Conservation (phyloP, 495 filamentous ascomycete species). For the Cladorrhinum samala region DNA sequence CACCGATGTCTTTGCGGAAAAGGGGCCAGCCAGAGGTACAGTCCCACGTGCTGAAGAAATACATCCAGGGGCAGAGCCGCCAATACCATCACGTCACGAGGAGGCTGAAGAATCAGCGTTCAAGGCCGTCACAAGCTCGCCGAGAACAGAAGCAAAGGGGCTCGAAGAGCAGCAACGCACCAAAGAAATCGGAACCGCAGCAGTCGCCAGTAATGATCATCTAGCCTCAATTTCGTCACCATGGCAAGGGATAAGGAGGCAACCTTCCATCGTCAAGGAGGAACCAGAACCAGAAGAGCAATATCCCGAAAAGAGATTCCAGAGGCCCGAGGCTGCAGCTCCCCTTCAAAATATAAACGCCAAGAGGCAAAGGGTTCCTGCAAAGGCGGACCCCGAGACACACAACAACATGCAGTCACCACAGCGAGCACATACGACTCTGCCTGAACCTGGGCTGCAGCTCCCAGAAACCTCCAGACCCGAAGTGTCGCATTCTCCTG, state of each 20-base stretch:
- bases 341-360: too few relatives aligned
- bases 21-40: constrained; percentile 19
- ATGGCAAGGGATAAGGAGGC: constrained; percentile 35
- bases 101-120: constrained; percentile 13
- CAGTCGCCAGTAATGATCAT: background rate
- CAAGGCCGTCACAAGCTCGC: constrained; percentile 15
- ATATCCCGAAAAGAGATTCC: constrained; percentile 3
- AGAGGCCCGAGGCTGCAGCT: too few relatives aligned
- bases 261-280: constrained; percentile 58
- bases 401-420: background rate
- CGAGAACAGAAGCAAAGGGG: constrained; percentile 14
- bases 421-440: background rate
- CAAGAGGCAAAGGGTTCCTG: constrained; percentile 20
- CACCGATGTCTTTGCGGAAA: constrained; percentile 29
- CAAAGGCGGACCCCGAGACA: background rate
- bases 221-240: background rate
- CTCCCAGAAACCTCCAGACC: constrained; percentile 1
- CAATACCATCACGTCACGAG: background rate
- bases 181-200: background rate
- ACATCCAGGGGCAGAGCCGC: constrained; percentile 1
- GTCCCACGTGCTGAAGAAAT: background rate
- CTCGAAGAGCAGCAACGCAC: constrained; percentile 9
- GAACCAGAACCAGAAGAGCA: constrained; percentile 47
- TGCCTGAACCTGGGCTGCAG: background rate
- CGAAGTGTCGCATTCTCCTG: too few relatives aligned